phyloP scores from a whole-genome alignment of 2,329 filamentous ascomycete genomes.

The Penicillium rolfsii region DNA sequence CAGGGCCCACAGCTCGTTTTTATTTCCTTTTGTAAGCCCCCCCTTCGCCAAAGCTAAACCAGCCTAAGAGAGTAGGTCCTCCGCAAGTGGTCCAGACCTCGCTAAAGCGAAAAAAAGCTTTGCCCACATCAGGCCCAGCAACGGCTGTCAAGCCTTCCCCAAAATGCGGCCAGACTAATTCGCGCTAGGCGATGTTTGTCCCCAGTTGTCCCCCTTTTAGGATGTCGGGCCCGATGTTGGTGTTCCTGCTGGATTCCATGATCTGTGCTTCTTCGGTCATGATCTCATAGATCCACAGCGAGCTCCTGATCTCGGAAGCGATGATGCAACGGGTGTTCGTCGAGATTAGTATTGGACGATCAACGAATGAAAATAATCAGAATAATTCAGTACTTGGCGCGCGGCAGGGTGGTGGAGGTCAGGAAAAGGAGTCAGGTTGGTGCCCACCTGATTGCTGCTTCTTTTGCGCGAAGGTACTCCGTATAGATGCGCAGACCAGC shows the following conservation, averaged over 20 bases:
- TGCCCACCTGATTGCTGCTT: background rate
- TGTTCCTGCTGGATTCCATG: background rate
- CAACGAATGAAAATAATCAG: background rate
- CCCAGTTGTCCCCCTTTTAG: constrained; percentile 10
- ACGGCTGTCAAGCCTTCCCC: constrained; percentile 29
- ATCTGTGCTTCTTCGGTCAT: constrained; percentile 7
- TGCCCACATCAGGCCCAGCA: constrained; percentile 18
- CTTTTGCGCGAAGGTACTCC: background rate
- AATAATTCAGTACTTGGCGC: background rate
- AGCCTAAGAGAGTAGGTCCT: constrained; percentile 15
- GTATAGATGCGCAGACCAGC: background rate
- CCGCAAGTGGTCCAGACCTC: constrained; percentile 11
- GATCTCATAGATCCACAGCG: constrained; percentile 23
- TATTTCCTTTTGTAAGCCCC: background rate
- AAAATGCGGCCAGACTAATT: constrained; percentile 16
- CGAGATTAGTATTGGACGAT: background rate
- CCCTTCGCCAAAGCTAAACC: background rate
- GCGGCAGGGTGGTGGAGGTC: background rate
- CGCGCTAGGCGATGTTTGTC: constrained; percentile 17
- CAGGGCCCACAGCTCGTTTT: constrained; percentile 1
- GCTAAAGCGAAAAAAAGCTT: constrained; percentile 23
- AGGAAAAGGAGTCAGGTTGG: background rate
- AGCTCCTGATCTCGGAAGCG: constrained; percentile 2
- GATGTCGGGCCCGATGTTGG: background rate
- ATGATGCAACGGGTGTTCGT: constrained; percentile 18